Conservation (phyloP, 1,139 yeast genomes). For the Scheffersomyces cryptocercus region DNA sequence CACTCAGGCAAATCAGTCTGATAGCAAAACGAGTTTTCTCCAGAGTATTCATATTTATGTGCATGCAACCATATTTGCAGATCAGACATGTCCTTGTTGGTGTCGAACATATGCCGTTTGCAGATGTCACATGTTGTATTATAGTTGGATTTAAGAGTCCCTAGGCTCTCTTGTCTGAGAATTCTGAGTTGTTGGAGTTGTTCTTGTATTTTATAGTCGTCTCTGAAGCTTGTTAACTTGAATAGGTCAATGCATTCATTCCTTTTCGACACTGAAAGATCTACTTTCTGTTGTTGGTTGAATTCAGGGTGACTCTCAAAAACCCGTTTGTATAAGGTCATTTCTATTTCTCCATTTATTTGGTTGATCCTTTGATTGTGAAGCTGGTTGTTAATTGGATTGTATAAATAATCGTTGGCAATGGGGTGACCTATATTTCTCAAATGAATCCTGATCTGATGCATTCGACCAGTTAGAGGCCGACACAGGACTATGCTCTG, state of each 20-base stretch:
- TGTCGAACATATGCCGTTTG: constrained; percentile 33
- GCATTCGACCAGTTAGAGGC: constrained; percentile 76
- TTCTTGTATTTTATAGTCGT: constrained; percentile 10
- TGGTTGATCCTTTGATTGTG: constrained; percentile 16
- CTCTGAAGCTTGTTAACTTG: constrained; percentile 14
- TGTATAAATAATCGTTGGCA: constrained; percentile 64
- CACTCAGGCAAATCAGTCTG: constrained; percentile 41
- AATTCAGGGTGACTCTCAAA: constrained; percentile 18
- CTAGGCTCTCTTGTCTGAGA: constrained; percentile 10
- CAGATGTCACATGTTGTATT: constrained; percentile 46
- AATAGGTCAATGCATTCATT: constrained; percentile 17
- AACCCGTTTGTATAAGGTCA: constrained; percentile 24
- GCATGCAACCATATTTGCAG: constrained; percentile 62
- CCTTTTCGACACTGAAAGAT: constrained; percentile 8
- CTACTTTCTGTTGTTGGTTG: constrained; percentile 6
- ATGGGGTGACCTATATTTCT: constrained; percentile 69
- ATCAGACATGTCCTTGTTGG: constrained; percentile 37
- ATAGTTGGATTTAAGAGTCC: constrained; percentile 18
- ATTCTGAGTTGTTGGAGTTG: constrained; percentile 6
- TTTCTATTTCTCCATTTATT: constrained; percentile 28
- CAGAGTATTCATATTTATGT: constrained; percentile 37
- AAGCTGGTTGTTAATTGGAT: constrained; percentile 16
- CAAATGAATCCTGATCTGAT: constrained; percentile 75
- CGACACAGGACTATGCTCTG: constrained; percentile 62
- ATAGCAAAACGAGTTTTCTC: constrained; percentile 24